Conservation (phyloP, 768 basidiomycete genomes). For the Krasilnikovozyma curviuscula region DNA sequence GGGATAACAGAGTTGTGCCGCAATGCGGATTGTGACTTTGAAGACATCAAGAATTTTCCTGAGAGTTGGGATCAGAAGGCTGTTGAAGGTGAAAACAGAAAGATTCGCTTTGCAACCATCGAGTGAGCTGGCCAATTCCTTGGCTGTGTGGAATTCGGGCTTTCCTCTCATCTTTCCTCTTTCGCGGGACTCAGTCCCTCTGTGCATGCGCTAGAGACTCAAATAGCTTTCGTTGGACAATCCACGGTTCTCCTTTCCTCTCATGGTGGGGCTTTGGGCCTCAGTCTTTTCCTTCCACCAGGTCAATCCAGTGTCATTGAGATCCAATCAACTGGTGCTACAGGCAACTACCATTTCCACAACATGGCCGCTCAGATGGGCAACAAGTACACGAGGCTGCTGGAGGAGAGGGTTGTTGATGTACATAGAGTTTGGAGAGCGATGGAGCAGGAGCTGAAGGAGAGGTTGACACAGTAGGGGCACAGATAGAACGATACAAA, state of each 20-base stretch:
- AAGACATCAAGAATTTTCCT: slow-evolving; percentile 16
- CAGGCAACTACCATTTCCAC: slow-evolving; percentile 20
- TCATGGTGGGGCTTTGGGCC: slow-evolving; percentile 22
- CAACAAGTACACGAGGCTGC: slow-evolving; percentile 15
- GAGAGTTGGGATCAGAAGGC: slow-evolving; percentile 16
- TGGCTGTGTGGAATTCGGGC: neutral
- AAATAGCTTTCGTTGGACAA: slow-evolving; percentile 22
- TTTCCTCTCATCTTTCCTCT: too few relatives aligned
- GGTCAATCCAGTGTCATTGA: slow-evolving; percentile 16
- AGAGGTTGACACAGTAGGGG: too few relatives aligned
- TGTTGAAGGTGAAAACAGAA: neutral
- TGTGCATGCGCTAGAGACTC: slow-evolving; percentile 23
- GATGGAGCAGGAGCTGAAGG: slow-evolving; percentile 7
- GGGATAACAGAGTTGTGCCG: slow-evolving; percentile 14
- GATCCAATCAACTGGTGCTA: slow-evolving; percentile 16
- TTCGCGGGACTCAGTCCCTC: slow-evolving; percentile 9
- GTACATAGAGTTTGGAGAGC: slow-evolving; percentile 18
- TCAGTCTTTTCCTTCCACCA: slow-evolving; percentile 21
- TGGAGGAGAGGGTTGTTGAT: slow-evolving; percentile 15
- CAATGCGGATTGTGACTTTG: slow-evolving; percentile 12
- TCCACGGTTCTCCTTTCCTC: slow-evolving; percentile 18
- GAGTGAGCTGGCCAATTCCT: slow-evolving; percentile 5
- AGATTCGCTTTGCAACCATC: slow-evolving; percentile 19
- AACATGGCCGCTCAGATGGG: slow-evolving; percentile 22
- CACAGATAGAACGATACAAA: too few relatives aligned